Conservation (phyloP, 2,329 filamentous ascomycete genomes). For the Aureobasidium lini region DNA sequence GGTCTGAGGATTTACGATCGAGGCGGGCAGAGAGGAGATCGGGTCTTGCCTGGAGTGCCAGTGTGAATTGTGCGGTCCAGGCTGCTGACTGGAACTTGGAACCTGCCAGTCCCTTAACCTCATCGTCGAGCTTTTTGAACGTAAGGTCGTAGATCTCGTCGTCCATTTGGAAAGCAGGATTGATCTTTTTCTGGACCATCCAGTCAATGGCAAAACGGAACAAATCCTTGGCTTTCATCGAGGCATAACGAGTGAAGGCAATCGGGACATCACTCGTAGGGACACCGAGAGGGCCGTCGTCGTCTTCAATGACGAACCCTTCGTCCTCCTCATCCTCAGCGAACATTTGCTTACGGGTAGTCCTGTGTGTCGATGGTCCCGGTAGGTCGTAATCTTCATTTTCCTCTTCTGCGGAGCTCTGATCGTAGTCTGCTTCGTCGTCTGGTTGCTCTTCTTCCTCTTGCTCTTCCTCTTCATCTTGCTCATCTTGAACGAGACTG, state of each 20-base stretch:
- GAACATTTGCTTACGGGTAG: conserved; percentile 34
- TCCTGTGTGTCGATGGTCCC: conserved; percentile 7
- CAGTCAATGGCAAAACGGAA: conserved; percentile 70
- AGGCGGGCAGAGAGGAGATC: conserved; percentile 47
- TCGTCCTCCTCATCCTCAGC: conserved; percentile 49
- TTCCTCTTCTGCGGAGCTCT: conserved; percentile 26
- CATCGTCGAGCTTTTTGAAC: conserved; percentile 64
- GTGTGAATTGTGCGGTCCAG: conserved; percentile 62
- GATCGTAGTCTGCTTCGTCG: conserved; percentile 23
- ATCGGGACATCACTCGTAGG: conserved; percentile 49
- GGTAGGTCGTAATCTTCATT: conserved; percentile 19
- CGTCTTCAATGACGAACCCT: conserved; percentile 57
- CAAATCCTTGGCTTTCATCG: conserved; percentile 61
- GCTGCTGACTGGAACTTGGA: conserved; percentile 65
- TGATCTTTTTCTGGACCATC: conserved; percentile 73
- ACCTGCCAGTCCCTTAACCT: conserved; percentile 58
- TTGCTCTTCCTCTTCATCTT: conserved; percentile 19
- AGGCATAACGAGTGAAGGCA: conserved; percentile 58
- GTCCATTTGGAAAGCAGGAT: conserved; percentile 58
- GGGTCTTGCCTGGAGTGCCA: conserved; percentile 58
- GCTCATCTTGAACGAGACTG: conserved; percentile 13
- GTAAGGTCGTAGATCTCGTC: conserved; percentile 60
- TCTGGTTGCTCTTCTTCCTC: conserved; percentile 24
- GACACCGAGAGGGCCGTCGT: conserved; percentile 45
- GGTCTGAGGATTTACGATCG: conserved; percentile 30